Percentiles rank a stretch among this genome's conserved stretches.
These are phyloP conservation scores for Hanseniaspora lachancei DNA, from an alignment of 805 yeast species.

Conservation along the genomic window DNA sequence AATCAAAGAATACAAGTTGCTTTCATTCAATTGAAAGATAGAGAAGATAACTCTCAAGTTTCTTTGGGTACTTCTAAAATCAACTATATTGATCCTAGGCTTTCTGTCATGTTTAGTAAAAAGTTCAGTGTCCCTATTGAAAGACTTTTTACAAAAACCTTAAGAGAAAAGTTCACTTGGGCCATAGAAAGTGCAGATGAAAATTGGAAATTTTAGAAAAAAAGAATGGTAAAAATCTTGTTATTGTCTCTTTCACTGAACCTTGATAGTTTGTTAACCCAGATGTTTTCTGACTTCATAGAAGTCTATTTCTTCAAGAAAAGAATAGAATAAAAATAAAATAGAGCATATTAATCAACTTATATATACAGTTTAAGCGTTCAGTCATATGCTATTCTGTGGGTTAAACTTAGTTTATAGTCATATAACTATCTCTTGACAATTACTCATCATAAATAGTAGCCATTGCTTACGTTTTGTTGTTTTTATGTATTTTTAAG, in stretches of 20 bases:
- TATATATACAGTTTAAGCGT: neutral
- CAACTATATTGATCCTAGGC: conserved; percentile 89
- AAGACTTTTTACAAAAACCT: conserved; percentile 77
- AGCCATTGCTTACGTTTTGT: neutral
- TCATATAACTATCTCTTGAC: neutral
- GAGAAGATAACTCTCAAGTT: conserved; percentile 87
- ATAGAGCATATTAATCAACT: neutral
- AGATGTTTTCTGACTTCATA: neutral
- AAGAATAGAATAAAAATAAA: neutral
- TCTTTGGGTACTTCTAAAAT: conserved; percentile 86
- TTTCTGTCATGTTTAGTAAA: conserved; percentile 79
- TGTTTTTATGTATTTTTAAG: neutral
- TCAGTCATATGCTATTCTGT: too few species aligned
- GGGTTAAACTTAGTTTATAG: neutral
- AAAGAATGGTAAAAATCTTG: neutral
- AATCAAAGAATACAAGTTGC: conserved; percentile 60
- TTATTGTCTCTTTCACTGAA: neutral
- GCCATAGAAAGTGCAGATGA: conserved; percentile 85
- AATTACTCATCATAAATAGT: neutral
- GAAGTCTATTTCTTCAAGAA: too few species aligned
- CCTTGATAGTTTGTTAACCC: too few species aligned
- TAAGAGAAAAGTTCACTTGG: conserved; percentile 89
- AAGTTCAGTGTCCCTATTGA: conserved; percentile 81
- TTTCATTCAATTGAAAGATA: conserved; percentile 68
- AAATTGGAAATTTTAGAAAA: conserved; percentile 61